A percentile compares a stretch with the other conserved stretches of the same genome.
Conservation (phyloP, 495 filamentous ascomycete genomes). For the Friedmanniomyces simplex region DNA sequence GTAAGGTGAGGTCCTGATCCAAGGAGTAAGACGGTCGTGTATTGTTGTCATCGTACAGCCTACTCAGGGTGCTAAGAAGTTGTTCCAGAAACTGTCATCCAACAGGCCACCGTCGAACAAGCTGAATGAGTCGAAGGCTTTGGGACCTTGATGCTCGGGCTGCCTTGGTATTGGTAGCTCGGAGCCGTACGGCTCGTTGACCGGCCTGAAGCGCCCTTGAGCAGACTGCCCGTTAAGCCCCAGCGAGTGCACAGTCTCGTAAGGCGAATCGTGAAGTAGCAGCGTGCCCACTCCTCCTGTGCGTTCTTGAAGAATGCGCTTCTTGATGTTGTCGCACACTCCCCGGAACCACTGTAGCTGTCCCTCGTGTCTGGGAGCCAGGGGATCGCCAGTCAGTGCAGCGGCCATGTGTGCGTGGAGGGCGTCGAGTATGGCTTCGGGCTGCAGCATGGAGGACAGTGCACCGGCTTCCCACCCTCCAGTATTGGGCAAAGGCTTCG, state of each 20-base stretch:
- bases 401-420: conserved; percentile 5
- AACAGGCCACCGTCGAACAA: conserved; percentile 5
- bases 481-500: background rate
- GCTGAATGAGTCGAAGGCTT: background rate
- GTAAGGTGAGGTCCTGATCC: too few species aligned
- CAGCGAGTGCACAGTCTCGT: background rate
- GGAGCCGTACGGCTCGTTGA: background rate
- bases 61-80: background rate
- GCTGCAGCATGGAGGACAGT: conserved; percentile 8
- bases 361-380: background rate
- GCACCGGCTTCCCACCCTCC: conserved; percentile 11
- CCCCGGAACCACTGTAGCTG: conserved; percentile 3
- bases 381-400: background rate
- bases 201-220: background rate
- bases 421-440: conserved; percentile 2
- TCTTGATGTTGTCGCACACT: conserved; percentile 7
- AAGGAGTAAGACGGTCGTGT: too few species aligned
- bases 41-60: background rate
- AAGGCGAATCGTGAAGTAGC: background rate
- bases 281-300: background rate
- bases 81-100: background rate
- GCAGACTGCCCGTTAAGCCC: background rate
- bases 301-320: background rate
- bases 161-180: background rate
- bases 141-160: background rate